Conservation (phyloP, 306 rosid species). For the Corylus americana region DNA sequence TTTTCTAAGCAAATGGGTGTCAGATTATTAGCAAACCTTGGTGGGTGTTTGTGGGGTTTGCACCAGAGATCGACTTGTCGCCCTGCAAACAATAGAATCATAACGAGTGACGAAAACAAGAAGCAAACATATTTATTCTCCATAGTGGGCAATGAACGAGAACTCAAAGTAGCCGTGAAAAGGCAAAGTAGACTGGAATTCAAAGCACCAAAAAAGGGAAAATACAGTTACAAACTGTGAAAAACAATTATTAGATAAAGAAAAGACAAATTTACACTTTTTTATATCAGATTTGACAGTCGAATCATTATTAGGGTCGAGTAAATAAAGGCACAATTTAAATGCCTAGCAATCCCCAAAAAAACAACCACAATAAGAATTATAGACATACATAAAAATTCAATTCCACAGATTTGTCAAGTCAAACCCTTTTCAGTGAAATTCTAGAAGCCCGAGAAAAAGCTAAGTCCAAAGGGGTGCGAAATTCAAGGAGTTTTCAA, state of each 20-base stretch:
- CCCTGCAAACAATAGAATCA: slow-evolving; percentile 43
- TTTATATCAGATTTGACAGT: slow-evolving; percentile 43
- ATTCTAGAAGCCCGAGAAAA: slow-evolving; percentile 29
- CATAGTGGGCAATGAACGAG: slow-evolving; percentile 31
- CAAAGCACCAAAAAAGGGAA: slow-evolving; percentile 41
- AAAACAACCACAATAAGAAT: background rate
- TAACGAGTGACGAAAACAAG: slow-evolving; percentile 8
- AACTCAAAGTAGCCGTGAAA: slow-evolving; percentile 39
- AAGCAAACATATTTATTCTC: slow-evolving; percentile 16
- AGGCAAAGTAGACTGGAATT: slow-evolving; percentile 45
- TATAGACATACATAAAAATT: background rate
- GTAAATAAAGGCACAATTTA: slow-evolving; percentile 26
- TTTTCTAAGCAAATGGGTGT: slow-evolving; percentile 12
- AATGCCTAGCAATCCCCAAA: slow-evolving; percentile 27
- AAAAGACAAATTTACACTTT: slow-evolving; percentile 61
- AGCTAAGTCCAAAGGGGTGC: slow-evolving; percentile 43
- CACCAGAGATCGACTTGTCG: slow-evolving; percentile 46
- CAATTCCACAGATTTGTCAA: slow-evolving; percentile 22
- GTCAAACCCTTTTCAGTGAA: slow-evolving; percentile 47
- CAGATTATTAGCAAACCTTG: slow-evolving; percentile 44
- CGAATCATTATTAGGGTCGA: slow-evolving; percentile 40
- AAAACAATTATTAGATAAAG: slow-evolving; percentile 32
- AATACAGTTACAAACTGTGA: slow-evolving; percentile 38
- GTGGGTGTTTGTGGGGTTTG: slow-evolving; percentile 37
- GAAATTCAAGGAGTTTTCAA: slow-evolving; percentile 53